Percentiles rank a stretch among this genome's conserved stretches.
Evolutionary conservation across 495 filamentous ascomycete species (phyloP).

Genomic region (Xanthoparmelia taractica): DNA sequence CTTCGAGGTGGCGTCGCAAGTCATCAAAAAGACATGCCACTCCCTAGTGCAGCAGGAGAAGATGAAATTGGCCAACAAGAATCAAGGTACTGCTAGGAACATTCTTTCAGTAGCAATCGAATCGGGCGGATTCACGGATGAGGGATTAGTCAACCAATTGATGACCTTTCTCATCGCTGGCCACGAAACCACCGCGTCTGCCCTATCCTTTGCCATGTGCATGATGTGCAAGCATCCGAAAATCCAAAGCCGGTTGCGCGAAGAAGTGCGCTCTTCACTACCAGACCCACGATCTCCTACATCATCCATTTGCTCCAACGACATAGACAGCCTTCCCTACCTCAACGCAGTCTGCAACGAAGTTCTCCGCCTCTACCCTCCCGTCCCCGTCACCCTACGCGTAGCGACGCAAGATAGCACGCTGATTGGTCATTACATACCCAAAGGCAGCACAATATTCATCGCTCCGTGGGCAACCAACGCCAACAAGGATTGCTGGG

Average conservation of each 20-base stretch:
- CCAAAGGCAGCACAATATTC: slow-evolving; percentile 39
- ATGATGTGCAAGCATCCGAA: slow-evolving; percentile 43
- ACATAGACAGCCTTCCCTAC: slow-evolving; percentile 44
- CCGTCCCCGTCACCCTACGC: slow-evolving; percentile 45
- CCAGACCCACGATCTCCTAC: slow-evolving; percentile 14
- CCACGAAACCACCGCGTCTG: slow-evolving; percentile 49
- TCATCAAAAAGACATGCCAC: slow-evolving; percentile 9
- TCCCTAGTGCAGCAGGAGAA: slow-evolving; percentile 7
- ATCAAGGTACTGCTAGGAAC: slow-evolving; percentile 24
- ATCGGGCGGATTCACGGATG: slow-evolving; percentile 48
- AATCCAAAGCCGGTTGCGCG: slow-evolving; percentile 39
- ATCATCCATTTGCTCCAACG: slow-evolving; percentile 27
- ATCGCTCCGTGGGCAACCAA: slow-evolving; percentile 41
- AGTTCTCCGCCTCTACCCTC: slow-evolving; percentile 43
- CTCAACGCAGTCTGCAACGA: slow-evolving; percentile 48
- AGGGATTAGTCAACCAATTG: slow-evolving; percentile 47
- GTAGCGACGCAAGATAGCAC: slow-evolving; percentile 40
- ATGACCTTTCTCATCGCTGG: slow-evolving; percentile 48
- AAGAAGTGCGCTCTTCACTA: slow-evolving; percentile 36
- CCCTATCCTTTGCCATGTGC: slow-evolving; percentile 47
- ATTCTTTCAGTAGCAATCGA: slow-evolving; percentile 57
- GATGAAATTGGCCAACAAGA: slow-evolving; percentile 4
- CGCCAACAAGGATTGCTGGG: slow-evolving; percentile 37
- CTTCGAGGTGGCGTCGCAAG: slow-evolving; percentile 3
- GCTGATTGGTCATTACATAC: slow-evolving; percentile 38